phyloP scores from a whole-genome alignment of 192 early-diverging fungal species.

The Backusella luteola region DNA sequence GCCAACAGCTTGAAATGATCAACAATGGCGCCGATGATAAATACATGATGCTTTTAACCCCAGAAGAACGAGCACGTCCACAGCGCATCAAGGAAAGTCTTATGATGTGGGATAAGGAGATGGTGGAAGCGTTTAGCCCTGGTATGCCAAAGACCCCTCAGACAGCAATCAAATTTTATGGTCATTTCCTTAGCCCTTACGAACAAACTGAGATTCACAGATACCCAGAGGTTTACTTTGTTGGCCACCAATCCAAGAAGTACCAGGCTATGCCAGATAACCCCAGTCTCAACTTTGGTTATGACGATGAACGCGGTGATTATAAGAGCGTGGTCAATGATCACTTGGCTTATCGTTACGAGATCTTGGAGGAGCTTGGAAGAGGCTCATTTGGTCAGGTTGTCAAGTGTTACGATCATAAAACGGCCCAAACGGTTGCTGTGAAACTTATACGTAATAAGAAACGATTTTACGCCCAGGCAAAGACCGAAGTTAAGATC shows the following conservation, averaged over 20 bases:
- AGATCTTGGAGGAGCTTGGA: slow-evolving; percentile 86
- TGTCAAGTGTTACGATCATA: slow-evolving; percentile 92
- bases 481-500: slow-evolving; percentile 92
- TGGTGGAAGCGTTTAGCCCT: slow-evolving; percentile 1
- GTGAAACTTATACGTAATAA: slow-evolving; percentile 97
- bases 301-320: slow-evolving; percentile 94
- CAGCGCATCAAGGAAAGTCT: slow-evolving; percentile 2
- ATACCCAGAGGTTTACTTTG: slow-evolving; percentile 84
- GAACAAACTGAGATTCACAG: slow-evolving; percentile 87
- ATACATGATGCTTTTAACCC: neutral
- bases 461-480: slow-evolving; percentile 95
- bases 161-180: slow-evolving; percentile 64
- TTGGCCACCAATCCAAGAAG: slow-evolving; percentile 73
- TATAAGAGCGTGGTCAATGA: slow-evolving; percentile 85
- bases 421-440: slow-evolving; percentile 80
- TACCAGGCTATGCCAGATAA: slow-evolving; percentile 59
- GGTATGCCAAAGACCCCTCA: slow-evolving; percentile 46
- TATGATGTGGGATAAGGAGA: slow-evolving; percentile 6
- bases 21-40: neutral
- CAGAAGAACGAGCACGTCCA: slow-evolving; percentile 7
- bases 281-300: slow-evolving; percentile 58
- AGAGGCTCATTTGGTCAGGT: slow-evolving; percentile 97
- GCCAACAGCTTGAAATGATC: neutral
- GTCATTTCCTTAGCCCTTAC: slow-evolving; percentile 73
- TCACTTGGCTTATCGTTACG: slow-evolving; percentile 91